These are phyloP conservation scores for Fusarium citri DNA, from an alignment of 2,329 filamentous ascomycete species.

Conservation along the genomic window DNA sequence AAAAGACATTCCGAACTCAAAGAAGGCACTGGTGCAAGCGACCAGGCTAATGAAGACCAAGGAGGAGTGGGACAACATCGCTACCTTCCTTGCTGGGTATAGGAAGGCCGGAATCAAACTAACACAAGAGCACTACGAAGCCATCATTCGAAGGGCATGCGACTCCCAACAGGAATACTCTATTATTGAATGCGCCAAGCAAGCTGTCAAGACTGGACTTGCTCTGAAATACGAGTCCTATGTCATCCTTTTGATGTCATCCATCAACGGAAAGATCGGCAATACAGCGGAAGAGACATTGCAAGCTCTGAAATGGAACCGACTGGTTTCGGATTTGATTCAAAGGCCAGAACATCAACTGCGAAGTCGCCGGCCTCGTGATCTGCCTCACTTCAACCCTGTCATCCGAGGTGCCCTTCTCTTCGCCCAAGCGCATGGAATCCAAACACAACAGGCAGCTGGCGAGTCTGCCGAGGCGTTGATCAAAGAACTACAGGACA, in stretches of 20 bases:
- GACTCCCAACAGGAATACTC: slow-evolving; percentile 55
- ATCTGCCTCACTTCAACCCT: slow-evolving; percentile 44
- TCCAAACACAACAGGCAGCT: slow-evolving; percentile 43
- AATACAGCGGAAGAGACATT: slow-evolving; percentile 48
- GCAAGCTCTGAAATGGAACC: slow-evolving; percentile 59
- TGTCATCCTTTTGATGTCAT: slow-evolving; percentile 47
- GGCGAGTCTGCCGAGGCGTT: slow-evolving; percentile 43
- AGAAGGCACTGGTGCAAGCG: slow-evolving; percentile 52
- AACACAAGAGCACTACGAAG: slow-evolving; percentile 49
- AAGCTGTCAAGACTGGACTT: slow-evolving; percentile 60
- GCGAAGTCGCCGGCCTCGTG: slow-evolving; percentile 16
- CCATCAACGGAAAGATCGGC: slow-evolving; percentile 54
- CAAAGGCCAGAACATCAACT: slow-evolving; percentile 56
- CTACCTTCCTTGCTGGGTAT: slow-evolving; percentile 63
- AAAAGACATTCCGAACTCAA: slow-evolving; percentile 58
- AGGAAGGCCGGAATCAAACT: slow-evolving; percentile 57
- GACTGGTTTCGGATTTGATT: slow-evolving; percentile 62
- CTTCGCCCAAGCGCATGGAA: slow-evolving; percentile 45
- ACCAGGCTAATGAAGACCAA: slow-evolving; percentile 60
- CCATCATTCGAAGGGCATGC: slow-evolving; percentile 57
- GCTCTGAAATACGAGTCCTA: slow-evolving; percentile 56
- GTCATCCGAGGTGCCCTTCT: slow-evolving; percentile 49
- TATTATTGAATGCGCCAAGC: slow-evolving; percentile 63
- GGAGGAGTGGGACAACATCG: slow-evolving; percentile 65
- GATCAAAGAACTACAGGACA: slow-evolving; percentile 46